Base-by-base conservation (phyloP, 768 basidiomycete genomes). In the Mycena latifolia region DNA sequence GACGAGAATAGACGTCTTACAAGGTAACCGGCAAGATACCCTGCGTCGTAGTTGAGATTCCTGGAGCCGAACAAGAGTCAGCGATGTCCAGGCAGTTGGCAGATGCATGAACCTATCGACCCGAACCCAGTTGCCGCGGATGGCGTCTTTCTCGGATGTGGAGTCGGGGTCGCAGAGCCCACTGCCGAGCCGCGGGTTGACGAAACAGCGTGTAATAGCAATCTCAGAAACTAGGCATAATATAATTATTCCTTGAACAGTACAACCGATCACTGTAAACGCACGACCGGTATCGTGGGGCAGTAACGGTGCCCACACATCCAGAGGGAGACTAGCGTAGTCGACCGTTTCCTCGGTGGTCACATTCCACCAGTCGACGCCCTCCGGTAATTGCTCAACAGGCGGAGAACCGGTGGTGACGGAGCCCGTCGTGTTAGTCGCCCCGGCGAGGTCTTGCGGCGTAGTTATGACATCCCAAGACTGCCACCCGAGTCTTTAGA, bases 101-200 rank as follows among this genome's bases (percentile, higher is more conserved):
- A 81, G 91, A 27, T 86, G 75, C 2, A 31, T 37, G 29, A 63
- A 81, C 90, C 70, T 74, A 41, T 89, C 88, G 15, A 99, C 91
- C 17, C 92, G 88, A 2, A 97, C 94, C 97, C 97, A 99, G 71
- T 91, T 93, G 0, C 92, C 92, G 69, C 85, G 89, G 70, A 89
- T 86, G 7, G 91, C 89, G 73, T 95, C 92, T 52, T 91, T 77
- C 73, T 93, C 91, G 14, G 82, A 80, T 2, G 89, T 94, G 1
- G 91, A 86, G 1, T 82, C 75, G 0, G 96, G 96, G 0, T 78
- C 77, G 74, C 96, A 98, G 14, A 92, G 67, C 27, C 87, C 85
- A 0, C 81, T 82, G 18, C 83, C 80, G 41, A 89, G 76, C 3
- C 76, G 79, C 3, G 93, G 90, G 29, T 90, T 81, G 43, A 93